Conservation (phyloP, 129 eudicot genomes). For the Flaveria bidentis region DNA sequence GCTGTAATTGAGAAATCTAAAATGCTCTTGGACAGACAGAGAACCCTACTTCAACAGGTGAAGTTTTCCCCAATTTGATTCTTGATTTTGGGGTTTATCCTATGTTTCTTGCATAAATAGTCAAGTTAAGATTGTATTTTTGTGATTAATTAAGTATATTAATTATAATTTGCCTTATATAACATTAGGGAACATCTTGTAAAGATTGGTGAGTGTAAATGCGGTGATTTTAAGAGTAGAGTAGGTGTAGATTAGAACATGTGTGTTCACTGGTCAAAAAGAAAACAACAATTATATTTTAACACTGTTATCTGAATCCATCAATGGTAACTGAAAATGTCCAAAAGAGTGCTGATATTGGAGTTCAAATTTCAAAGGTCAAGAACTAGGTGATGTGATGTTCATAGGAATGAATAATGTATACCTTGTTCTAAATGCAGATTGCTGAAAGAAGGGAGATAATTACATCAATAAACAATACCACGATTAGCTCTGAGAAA, state of each 20-base stretch:
- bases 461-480: conserved; percentile 57
- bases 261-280: too few relatives aligned
- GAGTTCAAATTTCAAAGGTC: background rate
- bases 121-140: background rate
- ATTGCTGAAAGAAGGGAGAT: conserved; percentile 85
- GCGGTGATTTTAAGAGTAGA: too few relatives aligned
- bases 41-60: conserved; percentile 67
- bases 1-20: conserved; percentile 85
- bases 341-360: background rate
- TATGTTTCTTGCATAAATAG: background rate
- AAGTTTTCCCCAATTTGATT: background rate
- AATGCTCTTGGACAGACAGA: conserved; percentile 71
- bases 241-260: too few relatives aligned
- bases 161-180: background rate
- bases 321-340: background rate
- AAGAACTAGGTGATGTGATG: background rate
- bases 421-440: conserved; percentile 44
- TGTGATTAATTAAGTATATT: background rate
- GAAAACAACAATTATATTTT: background rate
- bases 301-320: background rate
- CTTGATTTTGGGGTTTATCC: conserved; percentile 2
- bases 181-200: background rate
- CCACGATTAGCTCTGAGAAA: conserved; percentile 41
- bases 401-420: background rate
- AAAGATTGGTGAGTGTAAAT: too few relatives aligned